Conservation (phyloP, 2,329 filamentous ascomycete species). For the Aureobasidium sp. region DNA sequence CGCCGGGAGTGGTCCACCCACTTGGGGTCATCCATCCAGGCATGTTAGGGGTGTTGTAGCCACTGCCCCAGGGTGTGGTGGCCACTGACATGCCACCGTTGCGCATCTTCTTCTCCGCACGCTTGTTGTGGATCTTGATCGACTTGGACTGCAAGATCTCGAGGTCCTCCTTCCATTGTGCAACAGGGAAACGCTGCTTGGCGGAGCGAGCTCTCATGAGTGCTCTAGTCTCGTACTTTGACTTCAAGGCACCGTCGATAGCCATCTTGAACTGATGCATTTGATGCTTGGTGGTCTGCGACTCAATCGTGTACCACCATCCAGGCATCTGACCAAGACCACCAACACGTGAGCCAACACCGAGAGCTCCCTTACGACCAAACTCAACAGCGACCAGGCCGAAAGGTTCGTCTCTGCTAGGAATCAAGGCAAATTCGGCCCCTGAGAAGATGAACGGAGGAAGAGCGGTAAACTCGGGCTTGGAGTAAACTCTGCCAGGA, state of each 20-base stretch:
- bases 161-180: conserved; percentile 59
- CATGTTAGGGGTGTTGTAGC: conserved; percentile 28
- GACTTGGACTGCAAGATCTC: conserved; percentile 55
- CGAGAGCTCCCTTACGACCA: conserved; percentile 60
- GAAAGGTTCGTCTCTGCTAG: conserved; percentile 62
- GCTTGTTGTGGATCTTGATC: conserved; percentile 51
- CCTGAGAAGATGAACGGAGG: conserved; percentile 63
- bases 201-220: conserved; percentile 59
- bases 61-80: conserved; percentile 25
- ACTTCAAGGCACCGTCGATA: conserved; percentile 55
- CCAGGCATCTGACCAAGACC: conserved; percentile 65
- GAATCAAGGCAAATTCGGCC: conserved; percentile 62
- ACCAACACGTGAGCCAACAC: conserved; percentile 59
- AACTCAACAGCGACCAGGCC: conserved; percentile 64
- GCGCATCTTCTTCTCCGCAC: conserved; percentile 29
- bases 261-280: conserved; percentile 59
- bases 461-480: conserved; percentile 59
- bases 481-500: conserved; percentile 59
- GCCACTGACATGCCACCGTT: conserved; percentile 25
- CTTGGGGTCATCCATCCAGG: conserved; percentile 36
- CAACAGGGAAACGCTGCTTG: conserved; percentile 60
- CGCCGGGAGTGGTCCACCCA: conserved; percentile 38
- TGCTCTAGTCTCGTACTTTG: conserved; percentile 49
- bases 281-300: conserved; percentile 55
- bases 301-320: conserved; percentile 65